phyloP scores from a whole-genome alignment of 371 early-diverging fungal species.

The Lichtheimia hyalospora region DNA sequence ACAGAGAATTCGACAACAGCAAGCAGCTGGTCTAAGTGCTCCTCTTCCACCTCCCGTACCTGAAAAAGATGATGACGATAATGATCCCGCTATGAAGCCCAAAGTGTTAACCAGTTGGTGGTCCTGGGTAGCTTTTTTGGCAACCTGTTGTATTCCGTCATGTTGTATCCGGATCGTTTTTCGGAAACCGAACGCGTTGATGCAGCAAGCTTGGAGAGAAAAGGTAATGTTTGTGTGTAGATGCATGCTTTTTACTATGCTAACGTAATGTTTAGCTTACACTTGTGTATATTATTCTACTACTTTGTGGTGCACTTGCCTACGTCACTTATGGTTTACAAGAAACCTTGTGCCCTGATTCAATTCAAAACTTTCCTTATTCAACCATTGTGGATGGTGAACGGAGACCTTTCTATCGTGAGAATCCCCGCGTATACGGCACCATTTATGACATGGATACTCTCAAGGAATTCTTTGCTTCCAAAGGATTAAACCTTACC shows the following conservation, averaged over 20 bases:
- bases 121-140: constrained; percentile 53
- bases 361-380: constrained; percentile 26
- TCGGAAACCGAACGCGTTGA: constrained; percentile 41
- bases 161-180: constrained; percentile 50
- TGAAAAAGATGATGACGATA: constrained; percentile 17
- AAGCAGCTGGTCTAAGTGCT: constrained; percentile 22
- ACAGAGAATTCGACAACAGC: constrained; percentile 39
- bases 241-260: neutral
- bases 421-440: constrained; percentile 51
- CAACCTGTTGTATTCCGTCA: constrained; percentile 59
- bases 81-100: constrained; percentile 33
- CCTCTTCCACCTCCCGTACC: constrained; percentile 1
- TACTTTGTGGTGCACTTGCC: constrained; percentile 65
- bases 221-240: constrained; percentile 37
- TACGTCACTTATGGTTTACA: constrained; percentile 72
- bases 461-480: constrained; percentile 36
- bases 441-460: constrained; percentile 38
- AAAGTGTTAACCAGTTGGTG: constrained; percentile 53
- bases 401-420: constrained; percentile 35
- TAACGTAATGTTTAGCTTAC: constrained; percentile 43
- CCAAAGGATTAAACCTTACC: constrained; percentile 41
- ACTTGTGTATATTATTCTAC: constrained; percentile 64
- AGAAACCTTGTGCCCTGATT: constrained; percentile 48
- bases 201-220: constrained; percentile 72
- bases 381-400: constrained; percentile 21